Evolutionary conservation across 2,329 filamentous ascomycete genomes (phyloP).

Genomic region (Aspergillus versicolor): DNA sequence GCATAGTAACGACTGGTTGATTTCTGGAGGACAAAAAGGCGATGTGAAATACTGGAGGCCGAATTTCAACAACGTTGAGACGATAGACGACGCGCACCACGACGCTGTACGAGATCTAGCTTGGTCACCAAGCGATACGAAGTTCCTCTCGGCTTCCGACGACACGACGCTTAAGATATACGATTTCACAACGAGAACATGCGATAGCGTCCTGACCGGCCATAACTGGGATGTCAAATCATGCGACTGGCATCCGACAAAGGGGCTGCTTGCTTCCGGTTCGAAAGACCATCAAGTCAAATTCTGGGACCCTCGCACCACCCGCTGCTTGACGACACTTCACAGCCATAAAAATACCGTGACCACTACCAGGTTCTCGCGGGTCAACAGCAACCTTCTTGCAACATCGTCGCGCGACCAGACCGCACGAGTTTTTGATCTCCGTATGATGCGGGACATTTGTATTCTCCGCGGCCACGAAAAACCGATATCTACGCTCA

Average conservation of each 20-base stretch:
- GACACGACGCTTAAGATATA: constrained; percentile 93
- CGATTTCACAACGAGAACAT: constrained; percentile 83
- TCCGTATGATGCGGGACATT: constrained; percentile 98
- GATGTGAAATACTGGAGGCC: constrained; percentile 98
- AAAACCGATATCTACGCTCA: constrained; percentile 88
- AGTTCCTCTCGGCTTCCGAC: constrained; percentile 94
- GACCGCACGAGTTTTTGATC: constrained; percentile 87
- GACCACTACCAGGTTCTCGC: constrained; percentile 87
- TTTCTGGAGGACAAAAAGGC: constrained; percentile 93
- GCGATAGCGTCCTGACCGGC: constrained; percentile 82
- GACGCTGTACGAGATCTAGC: constrained; percentile 89
- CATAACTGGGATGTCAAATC: constrained; percentile 98
- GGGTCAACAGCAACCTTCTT: constrained; percentile 76
- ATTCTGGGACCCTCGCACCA: constrained; percentile 94
- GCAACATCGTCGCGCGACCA: constrained; percentile 93
- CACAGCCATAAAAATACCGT: constrained; percentile 98
- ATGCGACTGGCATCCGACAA: constrained; percentile 96
- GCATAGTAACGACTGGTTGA: constrained; percentile 93
- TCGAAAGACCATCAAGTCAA: constrained; percentile 98
- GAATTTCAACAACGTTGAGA: constrained; percentile 98
- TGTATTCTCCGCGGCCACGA: constrained; percentile 91
- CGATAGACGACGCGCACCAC: constrained; percentile 77
- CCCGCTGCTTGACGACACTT: constrained; percentile 85
- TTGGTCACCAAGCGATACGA: constrained; percentile 90
- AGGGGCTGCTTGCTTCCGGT: constrained; percentile 89